These are phyloP conservation scores for Pharnaceum exiguum DNA, from an alignment of 148 eudicot species.

Conservation along the genomic window DNA sequence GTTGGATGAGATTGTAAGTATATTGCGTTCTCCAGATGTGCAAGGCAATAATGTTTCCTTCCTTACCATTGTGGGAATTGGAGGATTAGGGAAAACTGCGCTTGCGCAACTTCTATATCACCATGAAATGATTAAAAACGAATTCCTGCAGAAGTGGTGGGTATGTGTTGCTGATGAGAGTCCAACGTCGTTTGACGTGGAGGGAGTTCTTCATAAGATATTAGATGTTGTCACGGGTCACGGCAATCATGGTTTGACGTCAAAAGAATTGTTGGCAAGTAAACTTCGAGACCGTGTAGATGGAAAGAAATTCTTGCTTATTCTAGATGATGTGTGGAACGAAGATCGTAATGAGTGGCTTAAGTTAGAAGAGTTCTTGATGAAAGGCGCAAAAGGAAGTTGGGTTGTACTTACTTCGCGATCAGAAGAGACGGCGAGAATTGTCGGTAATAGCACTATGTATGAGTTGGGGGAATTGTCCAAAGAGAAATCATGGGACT, in stretches of 20 bases:
- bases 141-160: background rate
- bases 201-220: background rate
- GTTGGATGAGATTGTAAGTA: background rate
- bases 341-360: background rate
- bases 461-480: background rate
- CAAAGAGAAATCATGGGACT: background rate
- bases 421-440: background rate
- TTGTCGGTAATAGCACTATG: background rate
- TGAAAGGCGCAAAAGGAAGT: too few relatives aligned
- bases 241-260: background rate
- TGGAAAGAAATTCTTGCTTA: too few relatives aligned
- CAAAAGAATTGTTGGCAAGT: background rate
- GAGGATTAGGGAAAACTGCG: conserved; percentile 8
- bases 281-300: background rate
- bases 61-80: background rate
- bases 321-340: too few relatives aligned
- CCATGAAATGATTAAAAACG: background rate
- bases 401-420: too few relatives aligned
- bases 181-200: background rate
- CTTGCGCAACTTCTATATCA: background rate
- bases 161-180: background rate
- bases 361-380: background rate
- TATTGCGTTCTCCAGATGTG: background rate
- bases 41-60: background rate
- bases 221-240: background rate